phyloP scores from a whole-genome alignment of 768 basidiomycete genomes.

The Tylopilus sp. region DNA sequence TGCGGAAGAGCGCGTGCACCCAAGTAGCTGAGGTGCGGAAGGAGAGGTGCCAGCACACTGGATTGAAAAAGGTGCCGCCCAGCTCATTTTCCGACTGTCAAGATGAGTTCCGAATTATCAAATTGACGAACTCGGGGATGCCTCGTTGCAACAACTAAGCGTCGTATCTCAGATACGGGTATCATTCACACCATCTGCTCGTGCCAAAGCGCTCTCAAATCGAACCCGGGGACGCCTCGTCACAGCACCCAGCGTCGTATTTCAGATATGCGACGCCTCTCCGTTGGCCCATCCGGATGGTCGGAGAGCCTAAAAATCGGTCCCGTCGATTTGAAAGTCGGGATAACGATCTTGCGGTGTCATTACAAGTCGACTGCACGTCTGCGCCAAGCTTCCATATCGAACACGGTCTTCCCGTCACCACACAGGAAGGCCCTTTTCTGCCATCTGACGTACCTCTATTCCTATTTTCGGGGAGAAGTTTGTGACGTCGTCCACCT shows the following conservation, averaged over 20 bases:
- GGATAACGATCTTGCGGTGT: not conserved
- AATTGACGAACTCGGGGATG: not conserved
- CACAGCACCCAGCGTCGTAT: no score
- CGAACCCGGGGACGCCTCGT: no score
- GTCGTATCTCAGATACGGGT: not conserved
- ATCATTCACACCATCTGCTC: not conserved
- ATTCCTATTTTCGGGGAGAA: not conserved
- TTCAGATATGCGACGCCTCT: slow-evolving; percentile 11
- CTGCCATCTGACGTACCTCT: not conserved
- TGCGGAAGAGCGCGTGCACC: not conserved
- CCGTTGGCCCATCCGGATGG: not conserved
- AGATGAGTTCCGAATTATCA: not conserved
- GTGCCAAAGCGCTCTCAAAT: not conserved
- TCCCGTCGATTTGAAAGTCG: slow-evolving; percentile 8
- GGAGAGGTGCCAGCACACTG: slow-evolving; percentile 1
- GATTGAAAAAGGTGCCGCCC: slow-evolving; percentile 10
- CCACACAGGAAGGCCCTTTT: not conserved
- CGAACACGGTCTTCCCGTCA: not conserved
- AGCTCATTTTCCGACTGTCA: slow-evolving; percentile 5
- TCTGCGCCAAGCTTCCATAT: not conserved
- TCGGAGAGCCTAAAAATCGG: slow-evolving; percentile 1
- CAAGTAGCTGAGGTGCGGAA: not conserved
- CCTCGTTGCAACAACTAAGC: slow-evolving; percentile 17
- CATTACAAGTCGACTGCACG: slow-evolving; percentile 1
- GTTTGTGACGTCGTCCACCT: not conserved